Evolutionary conservation across 75 land plant species (phyloP).

Genomic region (Ceratopteris richardii): DNA sequence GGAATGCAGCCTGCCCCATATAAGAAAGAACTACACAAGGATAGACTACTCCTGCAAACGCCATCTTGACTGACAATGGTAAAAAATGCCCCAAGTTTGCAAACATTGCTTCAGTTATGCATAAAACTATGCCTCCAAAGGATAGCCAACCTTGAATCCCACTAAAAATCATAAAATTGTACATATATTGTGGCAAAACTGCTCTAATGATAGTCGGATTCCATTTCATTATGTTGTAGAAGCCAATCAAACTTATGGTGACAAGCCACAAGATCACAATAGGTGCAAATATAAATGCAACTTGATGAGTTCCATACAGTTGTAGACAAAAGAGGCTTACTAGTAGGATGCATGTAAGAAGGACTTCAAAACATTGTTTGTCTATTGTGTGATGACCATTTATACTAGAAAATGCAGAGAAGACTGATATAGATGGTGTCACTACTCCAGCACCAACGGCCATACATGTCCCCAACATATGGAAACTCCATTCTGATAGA

Average conservation of each 20-base stretch:
- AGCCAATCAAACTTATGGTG: constrained; percentile 30
- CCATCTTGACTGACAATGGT: constrained; percentile 62
- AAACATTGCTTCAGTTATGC: constrained; percentile 86
- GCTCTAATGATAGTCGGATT: constrained; percentile 41
- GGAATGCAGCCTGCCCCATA: constrained; percentile 54
- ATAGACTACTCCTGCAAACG: constrained; percentile 35
- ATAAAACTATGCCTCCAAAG: constrained; percentile 41
- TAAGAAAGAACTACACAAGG: constrained; percentile 52
- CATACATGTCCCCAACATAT: no score
- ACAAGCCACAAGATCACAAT: constrained; percentile 53
- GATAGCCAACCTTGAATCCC: constrained; percentile 42
- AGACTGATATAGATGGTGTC: no score
- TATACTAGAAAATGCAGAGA: constrained; percentile 4
- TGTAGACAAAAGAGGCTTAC: constrained; percentile 65
- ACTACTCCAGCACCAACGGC: no score
- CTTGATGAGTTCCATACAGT: constrained; percentile 64
- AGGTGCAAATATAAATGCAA: constrained; percentile 74
- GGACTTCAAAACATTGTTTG: constrained; percentile 18
- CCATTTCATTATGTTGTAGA: constrained; percentile 40
- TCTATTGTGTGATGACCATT: background rate
- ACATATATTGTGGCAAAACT: constrained; percentile 43
- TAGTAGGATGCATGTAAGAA: constrained; percentile 44
- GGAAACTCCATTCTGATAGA: no score
- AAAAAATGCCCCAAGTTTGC: constrained; percentile 94
- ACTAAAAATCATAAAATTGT: constrained; percentile 33